Base-by-base conservation (phyloP, 768 basidiomycete species). In the Gautieria morchelliformis region DNA sequence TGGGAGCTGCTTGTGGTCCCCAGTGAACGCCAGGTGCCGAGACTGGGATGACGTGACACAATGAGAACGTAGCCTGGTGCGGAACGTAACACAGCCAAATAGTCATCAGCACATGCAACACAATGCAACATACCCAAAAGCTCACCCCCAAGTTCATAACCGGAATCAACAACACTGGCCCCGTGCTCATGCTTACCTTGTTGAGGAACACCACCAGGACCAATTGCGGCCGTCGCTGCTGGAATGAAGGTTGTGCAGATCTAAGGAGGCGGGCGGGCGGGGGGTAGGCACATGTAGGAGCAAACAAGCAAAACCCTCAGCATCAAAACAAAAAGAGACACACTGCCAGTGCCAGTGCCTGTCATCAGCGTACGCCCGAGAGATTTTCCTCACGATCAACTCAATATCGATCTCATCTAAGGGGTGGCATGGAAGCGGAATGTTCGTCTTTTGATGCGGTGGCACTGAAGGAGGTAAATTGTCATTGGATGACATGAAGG, bases 1-100 rank as follows among this genome's bases (percentile, higher is more conserved):
- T 8, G 93, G 92, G 10, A 97, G 76, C 67, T 97, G 93, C 65
- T 95, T 95, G 70, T 97, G 93, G 71, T 97, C 93, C n/a, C 93
- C 93, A 63, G 96, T 94, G 47, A 97, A 79, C 1, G 91, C 82
- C 32, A 91, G 76, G 63, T 96, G 93, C 52, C 74, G 77, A 9
- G 85, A 85, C 91, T 93, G 27, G 27, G 27, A 27, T 2, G 27
- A 27, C 27, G 5, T 5, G 27, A 27, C 2, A 5, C 27, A 27
- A 27, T 27, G n/a, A 27, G 27, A 27, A 27, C 27, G 5, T 5
- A 27, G 27, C 27, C n/a, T n/a, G n/a, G 27, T 27, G 27, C 2
- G 27, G 3, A 12, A 65, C 20, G 45, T n/a, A n/a, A n/a, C n/a
- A n/a, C n/a, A n/a, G n/a, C n/a, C n/a, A n/a, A n/a, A n/a, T n/a